phyloP scores from a whole-genome alignment of 208 protist species.

The Acanthamoeba triangularis region DNA sequence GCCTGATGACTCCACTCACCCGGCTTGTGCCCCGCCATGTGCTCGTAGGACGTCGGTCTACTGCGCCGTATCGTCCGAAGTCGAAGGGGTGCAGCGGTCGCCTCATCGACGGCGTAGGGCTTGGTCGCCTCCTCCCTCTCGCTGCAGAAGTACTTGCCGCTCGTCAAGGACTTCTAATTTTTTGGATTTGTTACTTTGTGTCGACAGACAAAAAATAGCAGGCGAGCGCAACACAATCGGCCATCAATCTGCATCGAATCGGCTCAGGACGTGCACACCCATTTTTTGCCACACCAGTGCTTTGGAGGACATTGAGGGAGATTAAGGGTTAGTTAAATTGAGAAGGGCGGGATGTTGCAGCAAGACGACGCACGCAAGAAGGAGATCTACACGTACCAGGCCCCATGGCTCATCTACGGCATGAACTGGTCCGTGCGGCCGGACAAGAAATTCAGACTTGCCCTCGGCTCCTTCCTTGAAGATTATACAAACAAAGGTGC shows the following conservation, averaged over 20 bases:
- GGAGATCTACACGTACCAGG: constrained; percentile 95
- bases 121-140: not conserved
- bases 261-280: too few relatives aligned
- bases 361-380: constrained; percentile 74
- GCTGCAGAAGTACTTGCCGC: constrained; percentile 64
- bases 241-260: too few relatives aligned
- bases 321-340: too few relatives aligned
- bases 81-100: not conserved
- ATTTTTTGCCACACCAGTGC: too few relatives aligned
- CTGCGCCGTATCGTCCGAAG: constrained; percentile 25
- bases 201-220: too few relatives aligned
- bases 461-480: constrained; percentile 97
- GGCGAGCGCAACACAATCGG: too few relatives aligned
- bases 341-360: not conserved
- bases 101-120: constrained; percentile 49
- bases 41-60: constrained; percentile 16
- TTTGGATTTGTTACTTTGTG: too few relatives aligned
- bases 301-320: not conserved
- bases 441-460: constrained; percentile 94
- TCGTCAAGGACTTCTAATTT: constrained; percentile 23
- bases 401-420: constrained; percentile 97
- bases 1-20: not conserved
- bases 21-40: not conserved
- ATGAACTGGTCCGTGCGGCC: constrained; percentile 94
- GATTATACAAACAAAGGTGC: constrained; percentile 98